Evolutionary conservation across 345 rosid species (phyloP).

Genomic region (Rhodomyrtus tomentosa): DNA sequence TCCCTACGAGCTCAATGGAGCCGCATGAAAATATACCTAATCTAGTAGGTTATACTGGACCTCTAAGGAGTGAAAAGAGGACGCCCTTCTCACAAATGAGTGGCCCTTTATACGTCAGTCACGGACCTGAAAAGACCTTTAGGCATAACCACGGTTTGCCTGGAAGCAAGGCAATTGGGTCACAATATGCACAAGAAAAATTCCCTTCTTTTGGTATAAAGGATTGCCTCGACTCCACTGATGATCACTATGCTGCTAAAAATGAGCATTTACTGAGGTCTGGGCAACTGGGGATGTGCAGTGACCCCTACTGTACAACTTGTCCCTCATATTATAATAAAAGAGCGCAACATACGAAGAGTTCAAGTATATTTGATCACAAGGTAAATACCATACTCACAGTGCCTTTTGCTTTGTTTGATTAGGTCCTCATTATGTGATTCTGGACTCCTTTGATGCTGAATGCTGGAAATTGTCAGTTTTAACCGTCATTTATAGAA

Average conservation of each 20-base stretch:
- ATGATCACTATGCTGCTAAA: conserved; percentile 28
- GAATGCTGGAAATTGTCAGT: not conserved
- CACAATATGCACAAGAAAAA: conserved; percentile 11
- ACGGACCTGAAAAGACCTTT: conserved; percentile 13
- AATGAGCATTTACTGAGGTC: conserved; percentile 71
- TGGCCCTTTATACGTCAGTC: conserved; percentile 45
- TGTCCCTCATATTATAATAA: conserved; percentile 64
- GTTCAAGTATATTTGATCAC: conserved; percentile 43
- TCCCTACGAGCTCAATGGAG: conserved; percentile 32
- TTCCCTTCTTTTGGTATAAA: conserved; percentile 19
- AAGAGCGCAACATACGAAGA: conserved; percentile 17
- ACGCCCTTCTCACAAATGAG: conserved; percentile 48
- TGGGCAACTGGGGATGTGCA: conserved; percentile 78
- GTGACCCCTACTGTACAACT: conserved; percentile 87
- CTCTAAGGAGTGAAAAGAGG: conserved; percentile 54
- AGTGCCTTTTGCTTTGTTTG: not conserved
- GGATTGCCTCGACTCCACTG: conserved; percentile 24
- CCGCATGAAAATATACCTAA: conserved; percentile 27
- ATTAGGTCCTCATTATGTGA: not conserved
- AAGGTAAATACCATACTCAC: not conserved
- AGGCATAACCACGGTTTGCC: conserved; percentile 11
- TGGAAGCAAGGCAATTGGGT: conserved; percentile 10
- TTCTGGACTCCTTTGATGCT: not conserved
- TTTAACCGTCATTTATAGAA: not conserved
- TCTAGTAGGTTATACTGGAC: conserved; percentile 70